Percentiles rank a stretch among this genome's conserved stretches.
phyloP scores from a whole-genome alignment of 345 rosid genomes.

The Combretum micranthum region DNA sequence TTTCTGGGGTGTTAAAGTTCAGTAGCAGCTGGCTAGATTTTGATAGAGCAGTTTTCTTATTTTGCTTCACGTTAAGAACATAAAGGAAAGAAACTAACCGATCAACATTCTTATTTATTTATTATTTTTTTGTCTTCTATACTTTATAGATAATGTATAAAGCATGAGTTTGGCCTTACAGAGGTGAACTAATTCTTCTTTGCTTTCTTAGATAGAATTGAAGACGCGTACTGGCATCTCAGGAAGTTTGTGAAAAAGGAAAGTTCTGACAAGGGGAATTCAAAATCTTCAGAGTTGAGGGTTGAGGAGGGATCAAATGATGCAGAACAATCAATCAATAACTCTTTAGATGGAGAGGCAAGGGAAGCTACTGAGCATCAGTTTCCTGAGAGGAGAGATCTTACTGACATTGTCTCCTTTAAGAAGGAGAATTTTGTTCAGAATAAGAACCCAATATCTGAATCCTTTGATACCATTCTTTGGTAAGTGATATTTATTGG shows the following conservation, averaged over 20 bases:
- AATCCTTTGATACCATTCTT: conserved; percentile 68
- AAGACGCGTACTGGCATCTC: conserved; percentile 72
- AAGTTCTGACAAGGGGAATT: conserved; percentile 17
- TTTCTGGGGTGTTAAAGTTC: background rate
- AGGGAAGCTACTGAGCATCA: conserved; percentile 12
- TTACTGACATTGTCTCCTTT: conserved; percentile 59
- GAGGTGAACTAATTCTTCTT: background rate
- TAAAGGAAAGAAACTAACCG: background rate
- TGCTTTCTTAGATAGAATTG: conserved; percentile 46
- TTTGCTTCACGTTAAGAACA: background rate
- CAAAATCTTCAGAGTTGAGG: conserved; percentile 20
- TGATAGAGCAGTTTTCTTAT: too few species aligned
- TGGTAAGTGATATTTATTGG: conserved; percentile 38
- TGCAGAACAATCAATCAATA: conserved; percentile 12
- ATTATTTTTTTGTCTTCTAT: too few species aligned
- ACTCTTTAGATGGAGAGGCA: conserved; percentile 18
- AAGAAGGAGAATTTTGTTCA: conserved; percentile 67
- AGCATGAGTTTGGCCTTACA: background rate
- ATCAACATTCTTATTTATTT: too few species aligned
- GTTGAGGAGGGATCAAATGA: conserved; percentile 18
- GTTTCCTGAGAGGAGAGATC: conserved; percentile 26
- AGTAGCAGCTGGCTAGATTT: too few species aligned
- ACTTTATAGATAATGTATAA: background rate
- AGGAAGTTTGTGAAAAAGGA: conserved; percentile 44
- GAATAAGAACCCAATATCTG: conserved; percentile 21